Evolutionary conservation across 1,139 yeast genomes (phyloP), one percentile per base, ranked within the genome.

Genomic region (Yamadazyma atlantica): DNA sequence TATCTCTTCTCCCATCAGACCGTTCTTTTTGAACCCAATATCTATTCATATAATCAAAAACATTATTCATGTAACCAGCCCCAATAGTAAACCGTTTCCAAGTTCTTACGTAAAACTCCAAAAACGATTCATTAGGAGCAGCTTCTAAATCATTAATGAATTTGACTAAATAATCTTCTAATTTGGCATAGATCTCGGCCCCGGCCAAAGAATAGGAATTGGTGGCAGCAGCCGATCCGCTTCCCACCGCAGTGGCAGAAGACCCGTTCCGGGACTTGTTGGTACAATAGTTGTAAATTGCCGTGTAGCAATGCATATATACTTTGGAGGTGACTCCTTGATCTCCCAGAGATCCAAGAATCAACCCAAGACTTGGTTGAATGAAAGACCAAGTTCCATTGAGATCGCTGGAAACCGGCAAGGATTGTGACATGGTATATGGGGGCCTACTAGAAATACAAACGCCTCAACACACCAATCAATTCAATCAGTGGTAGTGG

Each of bases 11-110:
- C n/a, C 97, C 97, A 57, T 92, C 97, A 31, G 90, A 86, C 54
- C 97, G 77, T 61, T 92, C 97, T 57, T 95, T 89, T 54, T 85
- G 88, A 35, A 94, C 97, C 98, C 98, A 94, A 63, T 92, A 92
- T 47, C 97, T 78, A 61, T 94, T 94, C 78, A 94, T 82, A 61
- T 94, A 94, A 58, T 90, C 96, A 57, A 92, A 88, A 21, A 94
- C 94, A 60, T 94, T 95, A 61, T 89, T 89, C 62, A 94, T 67
- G 60, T 88, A 86, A 14, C 90, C 85, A 1, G 97, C 95, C 28
- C 98, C 98, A 41, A 87, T 80, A 26, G 95, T 82, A 58, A 78
- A 94, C 44, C 97, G 75, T 44, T 83, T 81, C 97, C 97, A 94
- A 48, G 85, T 79, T 51, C 80, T 72, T 34, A 88, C 95, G 57